Percentiles rank a stretch among this genome's conserved stretches.
Evolutionary conservation across 805 yeast genomes (phyloP).

Genomic region (Kazachstania kunashirensis): DNA sequence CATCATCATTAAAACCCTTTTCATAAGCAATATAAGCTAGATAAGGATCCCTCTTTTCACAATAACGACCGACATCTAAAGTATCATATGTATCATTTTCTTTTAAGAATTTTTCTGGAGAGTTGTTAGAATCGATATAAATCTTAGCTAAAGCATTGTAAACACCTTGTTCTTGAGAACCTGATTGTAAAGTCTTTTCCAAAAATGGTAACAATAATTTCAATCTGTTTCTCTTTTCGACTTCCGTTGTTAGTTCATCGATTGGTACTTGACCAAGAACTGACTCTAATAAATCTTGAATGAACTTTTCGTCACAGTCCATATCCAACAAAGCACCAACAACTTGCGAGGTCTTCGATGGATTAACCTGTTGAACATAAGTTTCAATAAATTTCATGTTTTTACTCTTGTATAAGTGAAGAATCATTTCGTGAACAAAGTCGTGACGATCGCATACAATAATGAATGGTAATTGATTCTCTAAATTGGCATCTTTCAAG

Average conservation of each 20-base stretch:
- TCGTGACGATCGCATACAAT: conserved; percentile 90
- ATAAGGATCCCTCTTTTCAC: conserved; percentile 98
- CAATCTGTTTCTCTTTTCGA: conserved; percentile 90
- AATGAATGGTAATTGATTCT: conserved; percentile 92
- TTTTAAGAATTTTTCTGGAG: conserved; percentile 91
- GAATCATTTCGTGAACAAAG: conserved; percentile 86
- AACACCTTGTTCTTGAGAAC: conserved; percentile 82
- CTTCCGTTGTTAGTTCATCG: conserved; percentile 80
- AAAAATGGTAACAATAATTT: conserved; percentile 87
- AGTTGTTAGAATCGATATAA: conserved; percentile 94
- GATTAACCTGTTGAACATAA: conserved; percentile 95
- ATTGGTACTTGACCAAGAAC: conserved; percentile 94
- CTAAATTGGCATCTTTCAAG: conserved; percentile 84
- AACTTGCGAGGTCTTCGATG: conserved; percentile 91
- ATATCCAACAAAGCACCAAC: conserved; percentile 93
- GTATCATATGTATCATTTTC: conserved; percentile 88
- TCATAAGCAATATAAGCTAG: conserved; percentile 96
- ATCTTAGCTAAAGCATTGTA: conserved; percentile 94
- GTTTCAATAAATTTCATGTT: conserved; percentile 95
- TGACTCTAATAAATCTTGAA: conserved; percentile 68
- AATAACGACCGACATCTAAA: conserved; percentile 91
- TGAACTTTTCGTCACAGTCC: conserved; percentile 88
- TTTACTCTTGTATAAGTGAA: conserved; percentile 90
- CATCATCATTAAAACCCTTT: conserved; percentile 86
- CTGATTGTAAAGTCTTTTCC: conserved; percentile 77